Conservation (phyloP, 106 monocot genomes). For the Alisma plantagoaquatica region DNA sequence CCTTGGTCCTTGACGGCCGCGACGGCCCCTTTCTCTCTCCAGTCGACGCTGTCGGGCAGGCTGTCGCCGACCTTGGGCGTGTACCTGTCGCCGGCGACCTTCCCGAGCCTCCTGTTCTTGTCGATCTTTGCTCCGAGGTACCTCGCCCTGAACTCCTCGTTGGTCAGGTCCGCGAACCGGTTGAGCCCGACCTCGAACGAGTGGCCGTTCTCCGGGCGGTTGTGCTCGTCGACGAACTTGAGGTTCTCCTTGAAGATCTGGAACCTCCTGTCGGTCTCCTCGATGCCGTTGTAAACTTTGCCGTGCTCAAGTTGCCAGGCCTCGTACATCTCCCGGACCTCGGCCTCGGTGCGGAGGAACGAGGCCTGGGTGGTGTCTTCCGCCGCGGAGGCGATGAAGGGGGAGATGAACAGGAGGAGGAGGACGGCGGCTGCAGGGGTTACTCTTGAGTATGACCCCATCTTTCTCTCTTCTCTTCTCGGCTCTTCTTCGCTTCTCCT, state of each 20-base stretch:
- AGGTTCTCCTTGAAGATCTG: conserved; percentile 47
- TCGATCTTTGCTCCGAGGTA: conserved; percentile 26
- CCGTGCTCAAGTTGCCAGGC: conserved; percentile 23
- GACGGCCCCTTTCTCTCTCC: too few species aligned
- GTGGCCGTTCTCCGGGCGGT: conserved; percentile 17
- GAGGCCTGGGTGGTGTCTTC: too few species aligned
- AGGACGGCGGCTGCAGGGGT: too few species aligned
- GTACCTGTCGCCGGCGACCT: too few species aligned
- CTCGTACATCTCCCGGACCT: conserved; percentile 20
- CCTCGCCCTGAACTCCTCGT: conserved; percentile 39
- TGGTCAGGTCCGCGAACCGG: conserved; percentile 58
- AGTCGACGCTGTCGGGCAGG: too few species aligned
- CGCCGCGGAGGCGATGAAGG: conserved; percentile 3
- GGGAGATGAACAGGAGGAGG: too few species aligned
- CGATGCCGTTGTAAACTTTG: conserved; percentile 31
- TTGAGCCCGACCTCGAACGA: conserved; percentile 34
- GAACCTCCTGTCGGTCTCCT: conserved; percentile 31
- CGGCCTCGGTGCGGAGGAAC: conserved; percentile 20
- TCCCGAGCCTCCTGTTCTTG: conserved; percentile 1
- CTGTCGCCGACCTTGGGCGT: conserved; percentile 1
- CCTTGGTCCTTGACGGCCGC: too few species aligned
- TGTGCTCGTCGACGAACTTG: conserved; percentile 43
- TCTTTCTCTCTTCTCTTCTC: too few species aligned
- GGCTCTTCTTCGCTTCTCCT: too few species aligned
- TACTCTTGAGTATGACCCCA: too few species aligned